These are phyloP conservation scores for Sphaerosporella brunnea DNA, from an alignment of 495 filamentous ascomycete species.

Conservation along the genomic window DNA sequence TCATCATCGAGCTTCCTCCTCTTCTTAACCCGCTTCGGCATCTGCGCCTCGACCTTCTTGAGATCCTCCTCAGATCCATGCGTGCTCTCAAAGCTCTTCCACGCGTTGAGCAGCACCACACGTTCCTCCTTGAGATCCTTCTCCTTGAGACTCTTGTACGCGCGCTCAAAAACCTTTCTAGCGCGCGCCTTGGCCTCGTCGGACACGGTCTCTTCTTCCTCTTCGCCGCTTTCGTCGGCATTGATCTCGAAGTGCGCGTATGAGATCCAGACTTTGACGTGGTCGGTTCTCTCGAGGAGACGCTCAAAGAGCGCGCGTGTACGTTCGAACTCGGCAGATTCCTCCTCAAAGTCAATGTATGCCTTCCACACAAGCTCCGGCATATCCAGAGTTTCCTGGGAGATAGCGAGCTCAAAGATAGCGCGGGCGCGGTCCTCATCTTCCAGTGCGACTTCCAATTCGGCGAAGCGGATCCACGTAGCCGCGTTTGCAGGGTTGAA, in stretches of 20 bases:
- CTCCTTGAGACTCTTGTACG: slow-evolving; percentile 76
- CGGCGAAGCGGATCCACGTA: slow-evolving; percentile 89
- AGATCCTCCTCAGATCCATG: slow-evolving; percentile 63
- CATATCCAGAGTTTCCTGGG: slow-evolving; percentile 81
- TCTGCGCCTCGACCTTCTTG: slow-evolving; percentile 73
- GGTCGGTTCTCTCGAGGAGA: slow-evolving; percentile 76
- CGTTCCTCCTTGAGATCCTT: slow-evolving; percentile 87
- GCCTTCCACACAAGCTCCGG: slow-evolving; percentile 92
- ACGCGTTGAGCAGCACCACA: slow-evolving; percentile 72
- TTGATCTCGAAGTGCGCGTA: slow-evolving; percentile 96
- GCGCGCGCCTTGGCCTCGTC: slow-evolving; percentile 69
- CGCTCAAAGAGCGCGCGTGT: slow-evolving; percentile 78
- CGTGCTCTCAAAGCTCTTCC: slow-evolving; percentile 75
- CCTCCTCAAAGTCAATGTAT: slow-evolving; percentile 96
- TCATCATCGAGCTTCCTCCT: slow-evolving; percentile 86
- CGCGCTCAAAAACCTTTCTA: slow-evolving; percentile 68
- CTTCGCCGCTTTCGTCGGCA: slow-evolving; percentile 39
- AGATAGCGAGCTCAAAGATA: slow-evolving; percentile 81
- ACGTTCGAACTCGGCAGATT: slow-evolving; percentile 71
- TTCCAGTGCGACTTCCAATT: slow-evolving; percentile 76
- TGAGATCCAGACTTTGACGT: slow-evolving; percentile 97
- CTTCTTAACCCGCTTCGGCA: slow-evolving; percentile 89
- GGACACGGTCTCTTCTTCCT: slow-evolving; percentile 50
- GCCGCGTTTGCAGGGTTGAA: slow-evolving; percentile 77
- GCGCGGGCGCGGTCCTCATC: slow-evolving; percentile 74